Evolutionary conservation across 2,329 filamentous ascomycete species (phyloP), one percentile per base, ranked within the genome.

Genomic region (Pseudogymnoascus sp.): DNA sequence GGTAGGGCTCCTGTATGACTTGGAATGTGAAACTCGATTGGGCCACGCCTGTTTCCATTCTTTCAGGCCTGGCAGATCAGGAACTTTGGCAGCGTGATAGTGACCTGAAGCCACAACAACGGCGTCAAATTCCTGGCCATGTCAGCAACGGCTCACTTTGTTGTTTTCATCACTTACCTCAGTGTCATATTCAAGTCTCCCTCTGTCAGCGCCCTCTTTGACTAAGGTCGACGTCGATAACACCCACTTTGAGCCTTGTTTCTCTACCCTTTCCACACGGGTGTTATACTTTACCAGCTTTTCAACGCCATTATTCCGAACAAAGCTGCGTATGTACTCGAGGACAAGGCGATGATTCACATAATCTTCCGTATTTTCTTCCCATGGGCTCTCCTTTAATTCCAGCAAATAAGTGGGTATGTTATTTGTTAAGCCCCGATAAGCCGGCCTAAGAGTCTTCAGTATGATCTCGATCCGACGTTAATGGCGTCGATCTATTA

Each of bases 41-140:
- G 84, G 82, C 66, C 83, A 85, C 3, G 70, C 68, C 10, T 73
- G 61, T 69, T 87, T 84, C 84, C 83, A 89, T 14, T 77, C 76
- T 25, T 76, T 72, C 3, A 90, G 76, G 0, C 88, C 88, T 0
- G 78, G 73, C 2, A 88, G 81, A 42, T 82, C 77, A 0, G 88
- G 88, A 1, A 90, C 75, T 63, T 81, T 82, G 0, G 86, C 85
- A 0, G 86, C 78, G 66, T 83, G 82, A 69, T 89, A 90, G 72
- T 90, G 88, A 0, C 88, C 88, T 28, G 80, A 85, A 0, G 87
- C 85, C 2, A 88, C 82, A 1, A 89, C 81, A 1, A 90, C 78
- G 0, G 84, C 84, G 70, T 90, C 87, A 66, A 95, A 83, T 0
- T 70, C 63, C 74, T 73, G n/a, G 38, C n/a, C 3, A 42, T 25